Conservation (phyloP, 2,329 filamentous ascomycete species). For the Annulohypoxylon truncatum region DNA sequence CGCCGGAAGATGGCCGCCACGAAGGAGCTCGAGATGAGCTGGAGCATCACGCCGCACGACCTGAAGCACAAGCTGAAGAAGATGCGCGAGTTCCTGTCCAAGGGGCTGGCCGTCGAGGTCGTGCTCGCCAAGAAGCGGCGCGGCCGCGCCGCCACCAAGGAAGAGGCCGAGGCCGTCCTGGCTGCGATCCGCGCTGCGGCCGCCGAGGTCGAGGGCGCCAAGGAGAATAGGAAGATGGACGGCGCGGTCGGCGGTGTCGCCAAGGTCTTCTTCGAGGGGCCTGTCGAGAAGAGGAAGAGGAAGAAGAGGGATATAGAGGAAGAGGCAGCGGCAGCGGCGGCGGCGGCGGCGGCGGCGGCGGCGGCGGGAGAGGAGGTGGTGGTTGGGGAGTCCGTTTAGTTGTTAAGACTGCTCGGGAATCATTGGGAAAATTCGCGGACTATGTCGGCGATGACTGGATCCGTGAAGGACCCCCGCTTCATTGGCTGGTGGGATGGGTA, state of each 20-base stretch:
- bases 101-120: slow-evolving; percentile 81
- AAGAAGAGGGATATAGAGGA: slow-evolving; percentile 19
- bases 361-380: slow-evolving; percentile 12
- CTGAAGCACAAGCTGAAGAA: slow-evolving; percentile 76
- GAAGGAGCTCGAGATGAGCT: slow-evolving; percentile 91
- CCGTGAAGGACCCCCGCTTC: background rate
- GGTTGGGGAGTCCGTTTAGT: background rate
- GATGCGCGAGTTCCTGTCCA: slow-evolving; percentile 74
- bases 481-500: background rate
- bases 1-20: slow-evolving; percentile 59
- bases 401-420: background rate
- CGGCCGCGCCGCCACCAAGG: slow-evolving; percentile 67
- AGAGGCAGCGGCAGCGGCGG: slow-evolving; percentile 10
- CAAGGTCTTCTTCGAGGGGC: slow-evolving; percentile 55
- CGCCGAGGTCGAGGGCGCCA: slow-evolving; percentile 48
- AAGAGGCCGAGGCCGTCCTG: slow-evolving; percentile 72
- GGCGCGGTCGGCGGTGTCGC: slow-evolving; percentile 54
- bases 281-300: slow-evolving; percentile 26
- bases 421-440: background rate
- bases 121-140: slow-evolving; percentile 74
- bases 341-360: background rate
- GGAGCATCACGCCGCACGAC: slow-evolving; percentile 84
- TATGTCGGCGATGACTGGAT: background rate
- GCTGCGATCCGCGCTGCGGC: slow-evolving; percentile 56
- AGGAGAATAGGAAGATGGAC: slow-evolving; percentile 54